Evolutionary conservation across 2,329 filamentous ascomycete genomes (phyloP).

Genomic region (Elsinoe batatas): DNA sequence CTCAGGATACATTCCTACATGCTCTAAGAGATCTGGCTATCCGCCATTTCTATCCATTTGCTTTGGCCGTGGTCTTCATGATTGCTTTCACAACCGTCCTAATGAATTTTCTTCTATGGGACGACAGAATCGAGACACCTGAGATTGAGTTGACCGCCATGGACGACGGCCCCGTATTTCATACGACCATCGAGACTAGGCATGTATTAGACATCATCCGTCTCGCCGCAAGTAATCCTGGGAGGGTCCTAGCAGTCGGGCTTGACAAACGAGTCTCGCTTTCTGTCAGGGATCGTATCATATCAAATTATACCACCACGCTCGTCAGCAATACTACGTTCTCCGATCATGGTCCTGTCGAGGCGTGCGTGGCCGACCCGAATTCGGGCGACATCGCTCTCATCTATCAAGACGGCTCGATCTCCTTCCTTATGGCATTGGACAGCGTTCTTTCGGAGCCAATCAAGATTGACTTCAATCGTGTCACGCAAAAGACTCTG

Average conservation of each 20-base stretch:
- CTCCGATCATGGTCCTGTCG: neutral
- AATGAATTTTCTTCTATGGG: constrained; percentile 65
- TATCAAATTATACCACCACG: neutral
- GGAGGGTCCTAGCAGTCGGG: constrained; percentile 58
- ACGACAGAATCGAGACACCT: constrained; percentile 41
- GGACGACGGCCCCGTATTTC: constrained; percentile 45
- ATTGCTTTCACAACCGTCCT: constrained; percentile 57
- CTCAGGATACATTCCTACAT: constrained; percentile 43
- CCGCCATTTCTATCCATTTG: constrained; percentile 60
- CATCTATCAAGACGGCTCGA: neutral
- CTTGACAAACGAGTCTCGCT: constrained; percentile 55
- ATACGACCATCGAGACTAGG: constrained; percentile 49
- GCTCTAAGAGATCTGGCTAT: constrained; percentile 39
- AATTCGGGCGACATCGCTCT: neutral
- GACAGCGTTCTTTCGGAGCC: neutral
- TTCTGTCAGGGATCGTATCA: constrained; percentile 17
- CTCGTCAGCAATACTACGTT: neutral
- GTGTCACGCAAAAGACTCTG: neutral
- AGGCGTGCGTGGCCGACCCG: neutral
- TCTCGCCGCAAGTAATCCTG: constrained; percentile 51
- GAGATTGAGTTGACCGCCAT: constrained; percentile 37
- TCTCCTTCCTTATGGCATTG: neutral
- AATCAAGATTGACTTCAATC: neutral
- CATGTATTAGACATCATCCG: constrained; percentile 62
- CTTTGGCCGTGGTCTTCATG: constrained; percentile 53